Base-by-base conservation (phyloP, 2,329 filamentous ascomycete genomes). In the Fusarium albosuccineum region DNA sequence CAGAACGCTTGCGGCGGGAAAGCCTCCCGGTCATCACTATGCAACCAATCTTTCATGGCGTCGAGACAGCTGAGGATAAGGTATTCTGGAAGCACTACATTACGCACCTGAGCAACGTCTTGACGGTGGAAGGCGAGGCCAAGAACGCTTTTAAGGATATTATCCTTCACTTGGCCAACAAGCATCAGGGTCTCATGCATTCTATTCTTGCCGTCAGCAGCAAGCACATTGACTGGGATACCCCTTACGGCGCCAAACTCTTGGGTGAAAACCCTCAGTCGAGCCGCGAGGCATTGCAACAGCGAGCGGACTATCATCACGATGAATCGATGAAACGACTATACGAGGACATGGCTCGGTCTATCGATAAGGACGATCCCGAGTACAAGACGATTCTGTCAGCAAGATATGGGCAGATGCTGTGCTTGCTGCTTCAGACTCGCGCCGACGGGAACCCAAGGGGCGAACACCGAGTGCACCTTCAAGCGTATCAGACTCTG, bases 121-220 rank as follows among this genome's bases (percentile, higher is more conserved):
- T 97, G 52, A 97, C 92, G 1, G 86, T 97, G 16, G 92, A 95
- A 73, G 90, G 91, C 50, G 92, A 94, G 75, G 86, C 90, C 63
- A 89, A 89, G 62, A 97, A 97, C 70, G 92, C 93, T 2, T 97
- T 97, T 81, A 92, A 92, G 74, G 91, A 93, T 67, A 90, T 96
- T 68, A 82, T 97, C 36, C 83, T 97, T 3, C 92, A 92, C 2
- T 91, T 97, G 81, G 93, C 94, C 3, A 89, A 92, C 41, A 85
- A 90, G 62, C 91, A 97, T 75, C 86, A 89, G 64, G 93, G 93
- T 11, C 82, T 97, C 53, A 97, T 97, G 93, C 94, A 97, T 76
- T 96, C 93, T 10, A 88, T 97, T 50, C 85, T 97, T 54, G 93
- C 92, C 44, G 84, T 97, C 9, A 92, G 93, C 37, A 92, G 92